Percentiles rank a stretch among this genome's conserved stretches.
Evolutionary conservation across 1,284 basidiomycete species (phyloP).

Genomic region (Boletus sp.): DNA sequence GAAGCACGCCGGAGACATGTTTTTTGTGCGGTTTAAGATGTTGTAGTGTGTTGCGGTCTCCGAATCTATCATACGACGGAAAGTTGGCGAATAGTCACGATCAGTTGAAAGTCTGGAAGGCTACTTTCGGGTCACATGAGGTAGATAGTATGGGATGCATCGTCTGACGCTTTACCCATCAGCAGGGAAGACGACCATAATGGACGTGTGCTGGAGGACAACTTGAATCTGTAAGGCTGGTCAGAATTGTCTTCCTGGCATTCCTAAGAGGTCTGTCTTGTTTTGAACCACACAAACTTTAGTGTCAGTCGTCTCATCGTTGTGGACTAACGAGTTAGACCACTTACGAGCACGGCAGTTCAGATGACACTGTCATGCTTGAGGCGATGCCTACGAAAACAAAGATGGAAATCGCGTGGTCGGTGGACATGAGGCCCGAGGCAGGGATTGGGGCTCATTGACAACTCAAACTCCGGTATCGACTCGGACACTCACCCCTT

Average conservation of each 20-base stretch:
- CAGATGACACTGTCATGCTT: neutral
- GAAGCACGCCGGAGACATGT: neutral
- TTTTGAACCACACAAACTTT: neutral
- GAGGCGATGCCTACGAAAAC: neutral
- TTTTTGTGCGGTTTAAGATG: neutral
- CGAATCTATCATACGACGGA: neutral
- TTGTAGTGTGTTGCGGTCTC: neutral
- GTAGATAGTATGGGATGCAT: no score
- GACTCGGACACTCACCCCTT: neutral
- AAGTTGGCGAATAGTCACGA: neutral
- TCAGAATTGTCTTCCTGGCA: neutral
- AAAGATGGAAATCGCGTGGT: conserved; percentile 19
- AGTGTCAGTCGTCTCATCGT: neutral
- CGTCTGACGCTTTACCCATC: no score
- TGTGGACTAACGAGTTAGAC: neutral
- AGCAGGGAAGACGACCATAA: neutral
- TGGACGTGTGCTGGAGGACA: no score
- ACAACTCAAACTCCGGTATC: neutral
- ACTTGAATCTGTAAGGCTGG: no score
- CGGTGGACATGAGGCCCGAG: conserved; percentile 21
- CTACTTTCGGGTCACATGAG: neutral
- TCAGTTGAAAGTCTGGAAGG: neutral
- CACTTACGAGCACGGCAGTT: neutral
- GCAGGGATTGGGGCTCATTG: conserved; percentile 5
- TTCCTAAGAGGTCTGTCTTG: neutral